Conservation (phyloP, 1,284 basidiomycete species). For the Microbotryomycetes sp. region DNA sequence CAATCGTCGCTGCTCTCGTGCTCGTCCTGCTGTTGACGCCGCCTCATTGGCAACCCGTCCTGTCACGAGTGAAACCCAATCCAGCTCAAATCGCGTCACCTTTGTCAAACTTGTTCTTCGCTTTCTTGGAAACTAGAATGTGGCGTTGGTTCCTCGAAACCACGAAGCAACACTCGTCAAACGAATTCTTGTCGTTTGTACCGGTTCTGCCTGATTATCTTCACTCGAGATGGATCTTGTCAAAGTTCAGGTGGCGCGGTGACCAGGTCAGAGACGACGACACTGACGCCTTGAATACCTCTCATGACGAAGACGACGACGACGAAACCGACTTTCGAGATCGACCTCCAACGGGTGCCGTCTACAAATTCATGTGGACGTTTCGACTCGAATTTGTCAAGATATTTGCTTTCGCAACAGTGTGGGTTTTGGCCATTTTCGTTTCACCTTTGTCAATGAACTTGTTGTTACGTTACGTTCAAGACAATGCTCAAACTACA, state of each 20-base stretch:
- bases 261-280: neutral
- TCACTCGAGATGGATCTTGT: conserved; percentile 7
- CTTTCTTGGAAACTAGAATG: conserved; percentile 25
- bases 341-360: neutral
- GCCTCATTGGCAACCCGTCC: neutral
- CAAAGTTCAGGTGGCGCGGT: conserved; percentile 20
- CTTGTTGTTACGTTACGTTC: conserved; percentile 28
- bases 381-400: conserved; percentile 9
- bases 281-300: neutral
- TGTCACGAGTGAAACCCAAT: conserved; percentile 1
- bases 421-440: conserved; percentile 28
- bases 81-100: conserved; percentile 29
- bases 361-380: conserved; percentile 14
- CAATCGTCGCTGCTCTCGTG: conserved; percentile 1
- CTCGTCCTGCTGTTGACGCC: conserved; percentile 17
- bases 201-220: conserved; percentile 23
- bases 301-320: neutral
- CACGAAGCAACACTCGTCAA: neutral
- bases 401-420: conserved; percentile 19
- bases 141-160: conserved; percentile 11
- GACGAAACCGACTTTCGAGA: neutral
- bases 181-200: conserved; percentile 14
- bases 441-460: conserved; percentile 28
- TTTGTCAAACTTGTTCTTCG: conserved; percentile 23
- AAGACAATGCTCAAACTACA: conserved; percentile 7